A percentile compares a stretch with the other conserved stretches of the same genome.
These are phyloP conservation scores for Platanthera zijinensis DNA, from an alignment of 106 monocot genomes.

Conservation along the genomic window DNA sequence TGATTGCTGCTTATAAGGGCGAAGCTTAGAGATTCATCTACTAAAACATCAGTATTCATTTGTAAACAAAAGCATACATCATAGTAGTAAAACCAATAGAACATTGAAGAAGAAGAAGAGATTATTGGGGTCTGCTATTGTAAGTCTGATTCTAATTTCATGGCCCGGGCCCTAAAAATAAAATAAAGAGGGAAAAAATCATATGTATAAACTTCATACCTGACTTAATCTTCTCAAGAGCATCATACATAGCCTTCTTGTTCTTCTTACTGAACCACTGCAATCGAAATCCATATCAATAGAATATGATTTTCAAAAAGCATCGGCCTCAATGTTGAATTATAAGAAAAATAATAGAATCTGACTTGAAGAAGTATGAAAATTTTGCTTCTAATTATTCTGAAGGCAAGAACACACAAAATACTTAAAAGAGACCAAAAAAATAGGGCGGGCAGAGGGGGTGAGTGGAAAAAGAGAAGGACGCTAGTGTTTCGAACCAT, in stretches of 20 bases:
- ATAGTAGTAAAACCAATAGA: background rate
- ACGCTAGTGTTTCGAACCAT: slow-evolving; percentile 22
- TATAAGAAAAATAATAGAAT: background rate
- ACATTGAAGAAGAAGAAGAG: background rate
- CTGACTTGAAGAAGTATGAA: too few relatives aligned
- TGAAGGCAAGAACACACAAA: background rate
- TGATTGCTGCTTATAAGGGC: too few relatives aligned
- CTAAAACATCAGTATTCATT: background rate
- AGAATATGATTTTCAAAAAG: background rate
- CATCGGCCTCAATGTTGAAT: background rate
- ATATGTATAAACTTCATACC: slow-evolving; percentile 25
- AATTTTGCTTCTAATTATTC: background rate
- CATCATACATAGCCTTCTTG: slow-evolving; percentile 65
- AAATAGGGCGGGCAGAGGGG: background rate
- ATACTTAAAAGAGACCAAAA: background rate
- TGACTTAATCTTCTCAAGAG: slow-evolving; percentile 84
- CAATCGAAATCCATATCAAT: slow-evolving; percentile 3
- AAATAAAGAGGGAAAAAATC: too few relatives aligned
- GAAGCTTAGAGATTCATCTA: too few relatives aligned
- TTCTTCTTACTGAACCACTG: slow-evolving; percentile 54
- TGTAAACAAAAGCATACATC: background rate
- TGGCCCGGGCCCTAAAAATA: too few relatives aligned
- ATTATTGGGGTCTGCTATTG: too few relatives aligned
- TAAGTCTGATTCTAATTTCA: too few relatives aligned
- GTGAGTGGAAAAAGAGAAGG: background rate